Conservation (phyloP, 331 rosid genomes). For the Prunus yedoensis region DNA sequence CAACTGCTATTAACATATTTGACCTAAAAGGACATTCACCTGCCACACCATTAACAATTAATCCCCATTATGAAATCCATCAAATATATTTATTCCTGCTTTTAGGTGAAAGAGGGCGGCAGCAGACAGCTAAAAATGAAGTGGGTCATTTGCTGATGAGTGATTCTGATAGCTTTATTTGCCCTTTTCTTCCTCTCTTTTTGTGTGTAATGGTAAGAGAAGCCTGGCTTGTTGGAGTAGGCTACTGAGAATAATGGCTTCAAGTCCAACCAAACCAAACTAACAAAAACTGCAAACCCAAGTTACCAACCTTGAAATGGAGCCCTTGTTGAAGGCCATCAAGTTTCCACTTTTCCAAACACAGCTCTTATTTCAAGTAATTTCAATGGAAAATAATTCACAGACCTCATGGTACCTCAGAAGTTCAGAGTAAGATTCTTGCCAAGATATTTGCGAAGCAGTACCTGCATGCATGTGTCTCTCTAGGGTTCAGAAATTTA, state of each 20-base stretch:
- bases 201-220: not conserved
- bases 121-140: not conserved
- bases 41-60: not conserved
- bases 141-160: constrained; percentile 1
- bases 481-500: not conserved
- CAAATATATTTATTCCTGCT: not conserved
- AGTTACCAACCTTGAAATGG: not conserved
- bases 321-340: not conserved
- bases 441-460: not conserved
- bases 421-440: constrained; percentile 3
- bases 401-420: not conserved
- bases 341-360: constrained; percentile 1
- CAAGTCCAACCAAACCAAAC: constrained; percentile 7
- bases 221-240: not conserved
- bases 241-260: not conserved
- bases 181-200: not conserved
- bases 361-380: not conserved
- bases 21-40: not conserved
- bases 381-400: not conserved
- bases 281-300: not conserved
- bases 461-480: too few species aligned
- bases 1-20: not conserved
- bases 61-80: too few species aligned
- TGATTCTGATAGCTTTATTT: not conserved
- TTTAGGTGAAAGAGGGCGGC: not conserved